phyloP scores from a whole-genome alignment of 2,329 filamentous ascomycete species.

The Epichloe typhina region DNA sequence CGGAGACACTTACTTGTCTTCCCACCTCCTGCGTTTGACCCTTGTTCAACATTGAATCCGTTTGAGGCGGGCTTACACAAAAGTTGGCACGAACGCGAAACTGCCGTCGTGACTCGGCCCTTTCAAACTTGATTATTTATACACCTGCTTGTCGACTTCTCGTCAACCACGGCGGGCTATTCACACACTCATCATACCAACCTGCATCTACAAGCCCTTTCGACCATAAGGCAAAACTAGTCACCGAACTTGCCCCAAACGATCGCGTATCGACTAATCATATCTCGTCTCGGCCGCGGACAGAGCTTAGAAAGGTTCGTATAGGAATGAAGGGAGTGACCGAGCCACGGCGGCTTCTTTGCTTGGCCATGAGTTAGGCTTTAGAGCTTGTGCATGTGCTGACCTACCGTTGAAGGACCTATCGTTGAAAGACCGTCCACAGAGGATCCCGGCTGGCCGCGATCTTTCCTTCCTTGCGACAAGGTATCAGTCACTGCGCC shows the following conservation, averaged over 20 bases:
- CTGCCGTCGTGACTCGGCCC: neutral
- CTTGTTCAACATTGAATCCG: constrained; percentile 2
- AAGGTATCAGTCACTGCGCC: neutral
- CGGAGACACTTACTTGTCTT: neutral
- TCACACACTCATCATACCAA: neutral
- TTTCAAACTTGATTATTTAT: neutral
- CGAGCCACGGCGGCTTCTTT: neutral
- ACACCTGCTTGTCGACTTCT: neutral
- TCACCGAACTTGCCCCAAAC: too few relatives aligned
- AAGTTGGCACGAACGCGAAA: neutral
- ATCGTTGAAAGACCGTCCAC: neutral
- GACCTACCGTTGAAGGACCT: neutral
- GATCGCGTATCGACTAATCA: too few relatives aligned
- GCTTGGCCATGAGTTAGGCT: too few relatives aligned
- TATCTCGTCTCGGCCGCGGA: too few relatives aligned
- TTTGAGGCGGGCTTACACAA: constrained; percentile 1
- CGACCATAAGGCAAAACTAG: too few relatives aligned
- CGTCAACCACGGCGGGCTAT: neutral
- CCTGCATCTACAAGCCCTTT: too few relatives aligned
- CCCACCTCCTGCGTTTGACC: constrained; percentile 3
- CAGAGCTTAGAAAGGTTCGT: too few relatives aligned
- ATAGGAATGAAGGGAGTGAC: too few relatives aligned
- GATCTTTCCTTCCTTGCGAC: neutral
- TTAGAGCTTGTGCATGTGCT: neutral
- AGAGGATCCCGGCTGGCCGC: neutral